These are phyloP conservation scores for Salix suchowensis DNA, from an alignment of 345 rosid species.

Conservation along the genomic window DNA sequence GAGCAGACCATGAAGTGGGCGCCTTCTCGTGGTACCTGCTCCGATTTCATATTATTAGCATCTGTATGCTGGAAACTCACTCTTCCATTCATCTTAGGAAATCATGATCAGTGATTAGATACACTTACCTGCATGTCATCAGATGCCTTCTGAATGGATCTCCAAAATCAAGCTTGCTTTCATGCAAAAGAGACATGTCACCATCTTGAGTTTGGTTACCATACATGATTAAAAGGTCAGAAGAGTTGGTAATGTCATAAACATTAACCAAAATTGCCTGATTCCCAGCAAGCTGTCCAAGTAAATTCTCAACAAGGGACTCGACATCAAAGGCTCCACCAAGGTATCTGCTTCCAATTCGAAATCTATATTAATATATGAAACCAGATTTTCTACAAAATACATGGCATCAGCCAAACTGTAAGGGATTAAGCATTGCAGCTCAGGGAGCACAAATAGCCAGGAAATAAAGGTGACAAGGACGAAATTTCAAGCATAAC, in stretches of 20 bases:
- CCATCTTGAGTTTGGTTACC: slow-evolving; percentile 79
- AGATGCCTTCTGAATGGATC: slow-evolving; percentile 91
- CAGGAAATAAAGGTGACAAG: not conserved
- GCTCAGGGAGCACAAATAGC: not conserved
- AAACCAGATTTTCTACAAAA: not conserved
- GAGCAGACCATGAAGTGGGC: slow-evolving; percentile 59
- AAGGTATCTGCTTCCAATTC: slow-evolving; percentile 58
- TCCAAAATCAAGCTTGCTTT: slow-evolving; percentile 88
- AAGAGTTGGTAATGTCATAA: slow-evolving; percentile 77
- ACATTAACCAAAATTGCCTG: slow-evolving; percentile 90
- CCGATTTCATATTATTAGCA: slow-evolving; percentile 9
- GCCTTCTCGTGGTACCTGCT: slow-evolving; percentile 87
- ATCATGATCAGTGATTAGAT: slow-evolving; percentile 1
- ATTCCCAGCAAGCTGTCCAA: slow-evolving; percentile 95
- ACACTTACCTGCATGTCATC: slow-evolving; percentile 82
- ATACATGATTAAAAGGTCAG: slow-evolving; percentile 84
- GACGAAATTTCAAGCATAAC: not conserved
- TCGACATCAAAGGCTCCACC: slow-evolving; percentile 99
- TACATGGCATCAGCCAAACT: not conserved
- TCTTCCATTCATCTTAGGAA: not conserved
- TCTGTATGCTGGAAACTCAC: not conserved
- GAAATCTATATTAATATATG: slow-evolving; percentile 3
- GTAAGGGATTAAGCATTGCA: not conserved
- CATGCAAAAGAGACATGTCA: slow-evolving; percentile 63
- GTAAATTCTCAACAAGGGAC: slow-evolving; percentile 96